Evolutionary conservation across 129 eudicot genomes (phyloP).

Genomic region (carrot (Daucus carota)): DNA sequence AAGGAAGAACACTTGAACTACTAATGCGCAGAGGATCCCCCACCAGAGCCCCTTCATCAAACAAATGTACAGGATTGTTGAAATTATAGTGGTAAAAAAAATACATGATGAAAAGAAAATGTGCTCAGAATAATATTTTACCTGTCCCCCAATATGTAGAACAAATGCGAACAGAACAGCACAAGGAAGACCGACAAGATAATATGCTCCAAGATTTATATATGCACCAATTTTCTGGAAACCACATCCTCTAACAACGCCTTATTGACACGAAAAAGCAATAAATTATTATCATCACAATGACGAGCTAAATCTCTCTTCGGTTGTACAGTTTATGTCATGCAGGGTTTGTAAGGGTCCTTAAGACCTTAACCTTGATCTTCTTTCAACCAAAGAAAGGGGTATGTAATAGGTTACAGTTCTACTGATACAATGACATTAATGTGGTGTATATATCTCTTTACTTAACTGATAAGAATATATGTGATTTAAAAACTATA

Average conservation of each 20-base stretch:
- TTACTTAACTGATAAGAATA: not conserved
- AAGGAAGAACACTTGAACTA: conserved; percentile 48
- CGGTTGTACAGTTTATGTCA: not conserved
- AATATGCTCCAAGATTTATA: conserved; percentile 72
- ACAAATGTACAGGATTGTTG: not conserved
- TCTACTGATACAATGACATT: not conserved
- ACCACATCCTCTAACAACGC: conserved; percentile 74
- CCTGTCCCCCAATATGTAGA: conserved; percentile 70
- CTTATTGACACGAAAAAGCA: conserved; percentile 13
- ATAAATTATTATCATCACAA: not conserved
- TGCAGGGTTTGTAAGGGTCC: not conserved
- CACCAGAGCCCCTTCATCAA: conserved; percentile 65
- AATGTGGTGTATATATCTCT: not conserved
- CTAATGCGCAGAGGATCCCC: conserved; percentile 59
- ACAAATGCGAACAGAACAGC: conserved; percentile 56
- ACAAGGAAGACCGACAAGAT: conserved; percentile 72
- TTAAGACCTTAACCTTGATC: not conserved
- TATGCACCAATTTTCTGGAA: conserved; percentile 71
- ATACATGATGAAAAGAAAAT: not conserved
- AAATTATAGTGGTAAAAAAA: not conserved
- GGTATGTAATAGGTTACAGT: not conserved
- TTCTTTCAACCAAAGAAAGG: not conserved
- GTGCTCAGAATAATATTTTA: conserved; percentile 8
- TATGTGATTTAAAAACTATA: not conserved
- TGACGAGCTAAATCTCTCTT: not conserved